These are phyloP conservation scores for Ceratocystis diversiconidia DNA, from an alignment of 2,329 filamentous ascomycete genomes.

Conservation along the genomic window DNA sequence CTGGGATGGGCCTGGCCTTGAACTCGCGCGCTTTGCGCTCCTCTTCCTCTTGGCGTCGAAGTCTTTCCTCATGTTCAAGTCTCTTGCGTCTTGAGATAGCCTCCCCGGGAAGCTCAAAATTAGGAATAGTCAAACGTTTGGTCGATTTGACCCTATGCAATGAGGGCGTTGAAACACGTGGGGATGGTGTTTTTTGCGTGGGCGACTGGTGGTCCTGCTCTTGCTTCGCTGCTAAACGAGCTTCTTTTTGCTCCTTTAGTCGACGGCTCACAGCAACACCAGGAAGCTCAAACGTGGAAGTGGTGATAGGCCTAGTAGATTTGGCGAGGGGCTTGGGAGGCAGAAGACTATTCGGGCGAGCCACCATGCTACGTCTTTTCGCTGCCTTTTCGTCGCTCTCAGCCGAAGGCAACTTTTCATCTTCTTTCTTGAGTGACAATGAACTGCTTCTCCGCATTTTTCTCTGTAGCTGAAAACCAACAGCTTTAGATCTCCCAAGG, in stretches of 20 bases:
- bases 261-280: slow-evolving; percentile 46
- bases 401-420: slow-evolving; percentile 17
- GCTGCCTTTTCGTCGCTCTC: slow-evolving; percentile 22
- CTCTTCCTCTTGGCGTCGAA: slow-evolving; percentile 45
- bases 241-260: slow-evolving; percentile 44
- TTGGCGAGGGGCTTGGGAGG: slow-evolving; percentile 35
- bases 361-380: slow-evolving; percentile 21
- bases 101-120: slow-evolving; percentile 50
- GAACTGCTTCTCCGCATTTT: slow-evolving; percentile 32
- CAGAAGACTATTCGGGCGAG: slow-evolving; percentile 30
- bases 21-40: slow-evolving; percentile 47
- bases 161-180: slow-evolving; percentile 19
- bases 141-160: slow-evolving; percentile 34
- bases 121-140: slow-evolving; percentile 39
- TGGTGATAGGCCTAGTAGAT: slow-evolving; percentile 40
- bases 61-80: slow-evolving; percentile 40
- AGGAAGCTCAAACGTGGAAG: slow-evolving; percentile 46
- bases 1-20: slow-evolving; percentile 44
- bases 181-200: slow-evolving; percentile 26
- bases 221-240: slow-evolving; percentile 28
- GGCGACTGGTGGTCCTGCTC: slow-evolving; percentile 23
- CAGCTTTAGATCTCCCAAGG: slow-evolving; percentile 31
- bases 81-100: slow-evolving; percentile 42
- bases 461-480: slow-evolving; percentile 25
- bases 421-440: slow-evolving; percentile 26